Evolutionary conservation across 1,284 basidiomycete genomes (phyloP).

Genomic region (Xanthoconium separans): DNA sequence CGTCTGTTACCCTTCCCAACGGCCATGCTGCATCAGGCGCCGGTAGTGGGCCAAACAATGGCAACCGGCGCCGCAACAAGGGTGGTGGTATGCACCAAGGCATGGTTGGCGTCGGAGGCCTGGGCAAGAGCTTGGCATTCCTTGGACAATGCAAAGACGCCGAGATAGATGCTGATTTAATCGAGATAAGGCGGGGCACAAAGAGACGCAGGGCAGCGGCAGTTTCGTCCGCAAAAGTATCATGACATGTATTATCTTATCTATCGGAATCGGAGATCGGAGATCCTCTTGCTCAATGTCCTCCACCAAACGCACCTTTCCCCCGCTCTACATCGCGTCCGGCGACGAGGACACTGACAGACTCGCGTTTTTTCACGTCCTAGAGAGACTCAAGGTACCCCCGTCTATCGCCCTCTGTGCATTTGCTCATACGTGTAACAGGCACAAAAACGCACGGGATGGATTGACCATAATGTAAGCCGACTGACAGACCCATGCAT

Average conservation of each 20-base stretch:
- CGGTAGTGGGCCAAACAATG: conserved; percentile 39
- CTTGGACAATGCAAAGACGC: conserved; percentile 56
- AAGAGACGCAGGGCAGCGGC: conserved; percentile 63
- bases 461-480: conserved; percentile 80
- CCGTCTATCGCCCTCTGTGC: not conserved
- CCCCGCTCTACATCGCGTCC: conserved; percentile 53
- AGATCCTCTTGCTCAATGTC: conserved; percentile 11
- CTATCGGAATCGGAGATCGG: conserved; percentile 30
- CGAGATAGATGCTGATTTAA: conserved; percentile 71
- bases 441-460: conserved; percentile 95
- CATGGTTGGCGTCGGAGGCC: conserved; percentile 50
- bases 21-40: conserved; percentile 33
- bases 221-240: conserved; percentile 31
- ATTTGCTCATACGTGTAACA: conserved; percentile 31
- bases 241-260: conserved; percentile 33
- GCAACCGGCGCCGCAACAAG: conserved; percentile 55
- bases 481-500: not conserved
- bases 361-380: conserved; percentile 85
- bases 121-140: conserved; percentile 63
- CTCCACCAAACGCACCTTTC: conserved; percentile 40
- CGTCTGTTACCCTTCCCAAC: conserved; percentile 39
- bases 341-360: conserved; percentile 63
- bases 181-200: conserved; percentile 70
- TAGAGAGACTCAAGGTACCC: conserved; percentile 82
- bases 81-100: conserved; percentile 53